Evolutionary conservation across 2,329 filamentous ascomycete genomes (phyloP).

Genomic region (Aspergillus candidus): DNA sequence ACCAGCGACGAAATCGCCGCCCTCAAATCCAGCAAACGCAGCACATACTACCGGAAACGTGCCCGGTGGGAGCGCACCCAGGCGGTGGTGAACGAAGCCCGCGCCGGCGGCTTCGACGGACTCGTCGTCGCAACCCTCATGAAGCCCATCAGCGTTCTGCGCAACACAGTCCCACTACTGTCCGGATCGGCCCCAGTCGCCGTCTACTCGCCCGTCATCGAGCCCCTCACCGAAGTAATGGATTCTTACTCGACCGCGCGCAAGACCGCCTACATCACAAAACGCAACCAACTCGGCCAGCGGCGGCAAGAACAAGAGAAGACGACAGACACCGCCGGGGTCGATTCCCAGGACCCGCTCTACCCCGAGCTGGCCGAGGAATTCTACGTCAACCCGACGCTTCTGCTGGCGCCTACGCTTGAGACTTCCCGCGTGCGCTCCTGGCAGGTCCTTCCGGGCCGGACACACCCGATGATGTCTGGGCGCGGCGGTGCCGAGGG

Average conservation of each 20-base stretch:
- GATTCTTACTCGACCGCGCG: constrained; percentile 81
- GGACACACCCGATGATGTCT: constrained; percentile 94
- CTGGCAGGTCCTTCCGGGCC: constrained; percentile 87
- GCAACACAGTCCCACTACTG: constrained; percentile 70
- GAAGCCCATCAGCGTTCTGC: constrained; percentile 71
- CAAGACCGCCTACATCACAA: constrained; percentile 60
- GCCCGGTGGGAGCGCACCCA: constrained; percentile 70
- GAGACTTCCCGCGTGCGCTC: constrained; percentile 72
- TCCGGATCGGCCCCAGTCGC: constrained; percentile 77
- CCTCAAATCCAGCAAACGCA: constrained; percentile 76
- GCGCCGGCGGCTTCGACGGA: constrained; percentile 72
- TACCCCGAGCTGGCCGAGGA: constrained; percentile 47
- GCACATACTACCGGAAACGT: constrained; percentile 82
- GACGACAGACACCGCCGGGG: not conserved
- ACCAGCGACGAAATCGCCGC: constrained; percentile 56
- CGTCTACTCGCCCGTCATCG: constrained; percentile 75
- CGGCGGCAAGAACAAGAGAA: constrained; percentile 16
- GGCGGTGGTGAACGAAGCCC: constrained; percentile 66
- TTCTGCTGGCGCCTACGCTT: constrained; percentile 71
- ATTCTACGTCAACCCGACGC: constrained; percentile 80
- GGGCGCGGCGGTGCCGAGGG: constrained; percentile 80
- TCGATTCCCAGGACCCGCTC: constrained; percentile 27
- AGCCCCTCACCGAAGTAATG: constrained; percentile 68
- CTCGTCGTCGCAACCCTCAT: constrained; percentile 76
- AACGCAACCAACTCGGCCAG: constrained; percentile 26